Base-by-base conservation (phyloP, 352 stramenopile genomes). In the Phytophthora cryptogea region DNA sequence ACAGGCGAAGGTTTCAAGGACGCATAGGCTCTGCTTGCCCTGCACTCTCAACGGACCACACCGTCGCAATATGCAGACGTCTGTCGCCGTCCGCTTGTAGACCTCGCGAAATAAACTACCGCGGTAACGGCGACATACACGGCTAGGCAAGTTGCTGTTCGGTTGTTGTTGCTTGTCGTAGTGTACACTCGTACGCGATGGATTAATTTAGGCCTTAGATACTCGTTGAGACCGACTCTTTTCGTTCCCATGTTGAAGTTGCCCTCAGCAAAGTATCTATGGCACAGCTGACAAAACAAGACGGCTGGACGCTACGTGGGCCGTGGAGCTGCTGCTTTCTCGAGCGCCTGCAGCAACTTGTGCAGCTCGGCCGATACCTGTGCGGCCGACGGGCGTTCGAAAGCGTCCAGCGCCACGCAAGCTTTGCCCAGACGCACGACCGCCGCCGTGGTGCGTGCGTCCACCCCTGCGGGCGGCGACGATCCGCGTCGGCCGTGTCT, bases 351-450 rank as follows among this genome's bases (percentile, higher is more conserved):
- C 41, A 76, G 43, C 16, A 75, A 16, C 28, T 63, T 74, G 4
- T 78, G 77, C 11, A 88, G 45, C 13, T 69, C 53, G 49, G 74
- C 53, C 17, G 70, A 71, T 36, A 76, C 62, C 27, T 83, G 61
- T 9, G 57, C 59, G 39, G 72, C 72, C 45, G 76, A 72, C 16
- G 78, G 78, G 8, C 78, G 76, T 23, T 67, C 46, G 7, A 50
- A 61, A 45, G 79, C 74, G 41, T 89, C 66, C 23, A 80, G 37
- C 7, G 61, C 61, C 26, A 87, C 65, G 59, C 79, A 89, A 44
- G 67, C 36, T 31, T 63, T 68, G n/a, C 58, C 79, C 16, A 89
- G 58, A 23, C 53, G 44, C 54, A 68, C 68, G 16, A 83, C 49
- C 5, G 58, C 61, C 3, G 49, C 33, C 5, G 54, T 54, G 37